A percentile compares a stretch with the other conserved stretches of the same genome.
Evolutionary conservation across 2,329 filamentous ascomycete species (phyloP).

Genomic region (Xylariomycetidae sp.): DNA sequence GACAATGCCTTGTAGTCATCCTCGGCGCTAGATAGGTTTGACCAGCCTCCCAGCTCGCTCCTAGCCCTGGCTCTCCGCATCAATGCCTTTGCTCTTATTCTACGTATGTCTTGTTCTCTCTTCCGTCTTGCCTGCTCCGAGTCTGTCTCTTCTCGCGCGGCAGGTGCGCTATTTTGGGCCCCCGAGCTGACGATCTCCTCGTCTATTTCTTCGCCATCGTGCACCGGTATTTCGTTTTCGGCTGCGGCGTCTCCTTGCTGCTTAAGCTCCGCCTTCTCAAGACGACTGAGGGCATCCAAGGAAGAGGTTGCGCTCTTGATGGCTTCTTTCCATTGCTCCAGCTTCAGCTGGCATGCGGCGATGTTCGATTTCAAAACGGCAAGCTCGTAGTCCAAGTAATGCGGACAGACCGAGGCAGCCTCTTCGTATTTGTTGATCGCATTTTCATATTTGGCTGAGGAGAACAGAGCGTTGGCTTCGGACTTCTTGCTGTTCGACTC

Average conservation of each 20-base stretch:
- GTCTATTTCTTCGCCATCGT: slow-evolving; percentile 42
- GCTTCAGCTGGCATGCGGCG: slow-evolving; percentile 80
- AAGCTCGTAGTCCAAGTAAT: slow-evolving; percentile 81
- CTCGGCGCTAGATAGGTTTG: slow-evolving; percentile 69
- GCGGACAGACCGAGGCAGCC: slow-evolving; percentile 73
- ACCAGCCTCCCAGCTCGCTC: slow-evolving; percentile 71
- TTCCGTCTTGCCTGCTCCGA: slow-evolving; percentile 28
- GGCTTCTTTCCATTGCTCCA: slow-evolving; percentile 80
- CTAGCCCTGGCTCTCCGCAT: slow-evolving; percentile 73
- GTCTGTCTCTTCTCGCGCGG: slow-evolving; percentile 23
- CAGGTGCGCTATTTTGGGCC: slow-evolving; percentile 45
- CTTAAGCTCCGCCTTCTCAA: slow-evolving; percentile 36
- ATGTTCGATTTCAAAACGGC: slow-evolving; percentile 87
- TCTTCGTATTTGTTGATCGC: slow-evolving; percentile 81
- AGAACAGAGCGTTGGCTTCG: slow-evolving; percentile 77
- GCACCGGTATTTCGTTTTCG: no score
- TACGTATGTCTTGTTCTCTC: slow-evolving; percentile 59
- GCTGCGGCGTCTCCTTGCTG: slow-evolving; percentile 35
- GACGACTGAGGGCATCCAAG: slow-evolving; percentile 64
- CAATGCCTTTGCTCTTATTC: slow-evolving; percentile 78
- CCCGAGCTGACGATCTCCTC: slow-evolving; percentile 58
- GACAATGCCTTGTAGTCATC: slow-evolving; percentile 73
- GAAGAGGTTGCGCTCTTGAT: slow-evolving; percentile 68
- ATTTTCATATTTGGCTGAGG: slow-evolving; percentile 63
- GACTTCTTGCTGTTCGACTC: slow-evolving; percentile 71